Base-by-base conservation (phyloP, 1,139 yeast genomes). In the Yamadazyma atlantica region DNA sequence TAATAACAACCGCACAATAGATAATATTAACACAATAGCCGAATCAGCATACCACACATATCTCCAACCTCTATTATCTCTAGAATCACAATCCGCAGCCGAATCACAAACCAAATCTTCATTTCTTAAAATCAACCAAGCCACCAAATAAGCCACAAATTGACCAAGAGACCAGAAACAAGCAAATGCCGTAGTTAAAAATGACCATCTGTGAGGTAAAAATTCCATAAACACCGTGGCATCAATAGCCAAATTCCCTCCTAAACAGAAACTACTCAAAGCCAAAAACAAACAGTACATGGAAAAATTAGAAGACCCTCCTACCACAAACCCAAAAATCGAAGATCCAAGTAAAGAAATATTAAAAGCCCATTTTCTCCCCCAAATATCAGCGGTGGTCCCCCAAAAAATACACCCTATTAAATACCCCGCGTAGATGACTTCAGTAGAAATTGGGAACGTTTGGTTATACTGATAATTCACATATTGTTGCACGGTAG, bases 361-460 rank as follows among this genome's bases (percentile, higher is more conserved):
- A 48, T 78, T 78, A 58, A 77, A 78, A 2, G 80, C 78, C 13
- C 68, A 40, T 45, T 69, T 68, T 44, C 83, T 62, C 12, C 82
- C 83, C 42, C 77, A 67, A 29, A 75, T 48, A 54, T 78, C 82
- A 27, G 76, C 77, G 37, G 73, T 64, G 43, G 73, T 57, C 8
- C 82, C 81, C 70, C 78, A 74, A 39, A 73, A 50, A n/a, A 77
- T 44, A 1, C 79, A 73, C 9, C 85, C 85, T 23, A 58, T 47
- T 21, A 79, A 60, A 49, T 78, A 59, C n/a, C 82, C 82, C 3
- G 49, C 52, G 30, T 51, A 49, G 27, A 43, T 34, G 10, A 42
- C 41, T 38, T 49, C 55, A 6, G 54, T 51, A 6, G 50, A 40
- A 1, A 44, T 41, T 2, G 58, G 51, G 40, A 44, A 62, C 1